These are phyloP conservation scores for Tuber brumale DNA, from an alignment of 495 filamentous ascomycete species.

Conservation along the genomic window DNA sequence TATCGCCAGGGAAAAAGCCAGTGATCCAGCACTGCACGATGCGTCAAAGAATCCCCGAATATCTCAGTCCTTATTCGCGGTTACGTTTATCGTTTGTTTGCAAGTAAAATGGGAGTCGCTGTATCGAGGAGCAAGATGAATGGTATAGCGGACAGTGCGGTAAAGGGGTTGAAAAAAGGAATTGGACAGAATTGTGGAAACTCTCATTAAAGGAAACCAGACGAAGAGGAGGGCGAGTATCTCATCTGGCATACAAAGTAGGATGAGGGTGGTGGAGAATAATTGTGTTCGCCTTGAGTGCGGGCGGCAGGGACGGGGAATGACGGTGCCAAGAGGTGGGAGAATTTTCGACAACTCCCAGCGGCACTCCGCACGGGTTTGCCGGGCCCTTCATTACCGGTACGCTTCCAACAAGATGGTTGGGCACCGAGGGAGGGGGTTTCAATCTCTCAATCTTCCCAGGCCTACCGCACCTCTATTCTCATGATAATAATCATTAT, in stretches of 20 bases:
- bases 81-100: background rate
- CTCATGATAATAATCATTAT: background rate
- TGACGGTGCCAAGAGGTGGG: constrained; percentile 2
- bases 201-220: background rate
- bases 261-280: background rate
- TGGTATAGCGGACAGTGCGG: background rate
- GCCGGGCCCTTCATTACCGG: background rate
- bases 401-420: background rate
- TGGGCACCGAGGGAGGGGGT: background rate
- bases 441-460: background rate
- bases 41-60: background rate
- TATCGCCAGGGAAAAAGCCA: background rate
- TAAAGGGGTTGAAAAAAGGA: background rate
- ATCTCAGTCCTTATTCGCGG: background rate
- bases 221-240: background rate
- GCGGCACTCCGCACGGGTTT: background rate
- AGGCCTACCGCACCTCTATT: too few species aligned
- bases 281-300: background rate
- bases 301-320: background rate
- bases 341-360: background rate
- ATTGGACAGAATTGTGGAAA: background rate
- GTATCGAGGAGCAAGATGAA: background rate
- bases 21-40: background rate
- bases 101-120: background rate
- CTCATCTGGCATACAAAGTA: background rate